phyloP scores from a whole-genome alignment of 2,329 filamentous ascomycete genomes.

The Diaporthe sp. region DNA sequence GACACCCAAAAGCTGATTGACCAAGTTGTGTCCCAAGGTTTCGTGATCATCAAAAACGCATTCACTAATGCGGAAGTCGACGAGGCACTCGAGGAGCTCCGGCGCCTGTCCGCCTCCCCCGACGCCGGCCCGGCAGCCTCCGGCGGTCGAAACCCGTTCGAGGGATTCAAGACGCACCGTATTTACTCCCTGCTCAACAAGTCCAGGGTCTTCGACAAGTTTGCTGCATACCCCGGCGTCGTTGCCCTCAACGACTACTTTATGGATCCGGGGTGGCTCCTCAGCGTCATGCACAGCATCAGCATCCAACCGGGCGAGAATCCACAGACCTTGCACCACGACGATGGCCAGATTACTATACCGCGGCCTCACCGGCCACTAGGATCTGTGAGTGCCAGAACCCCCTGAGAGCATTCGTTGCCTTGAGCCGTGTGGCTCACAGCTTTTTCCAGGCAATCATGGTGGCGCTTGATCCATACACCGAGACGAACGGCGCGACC shows the following conservation, averaged over 20 bases:
- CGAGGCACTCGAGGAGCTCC: conserved; percentile 49
- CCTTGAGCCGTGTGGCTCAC: background rate
- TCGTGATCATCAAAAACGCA: conserved; percentile 3
- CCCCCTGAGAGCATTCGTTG: background rate
- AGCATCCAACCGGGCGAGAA: conserved; percentile 56
- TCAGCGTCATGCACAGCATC: conserved; percentile 55
- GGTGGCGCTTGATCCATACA: conserved; percentile 52
- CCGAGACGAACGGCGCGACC: conserved; percentile 52
- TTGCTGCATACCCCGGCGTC: conserved; percentile 51
- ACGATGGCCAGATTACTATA: conserved; percentile 50
- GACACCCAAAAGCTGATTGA: conserved; percentile 6
- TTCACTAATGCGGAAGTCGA: conserved; percentile 46
- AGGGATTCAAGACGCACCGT: conserved; percentile 54
- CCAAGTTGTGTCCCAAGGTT: background rate
- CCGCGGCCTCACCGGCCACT: conserved; percentile 53
- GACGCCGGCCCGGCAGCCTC: background rate
- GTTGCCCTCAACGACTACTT: conserved; percentile 57
- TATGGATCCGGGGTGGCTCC: conserved; percentile 53
- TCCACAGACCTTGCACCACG: conserved; percentile 55
- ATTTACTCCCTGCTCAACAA: conserved; percentile 57
- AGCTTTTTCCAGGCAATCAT: conserved; percentile 43
- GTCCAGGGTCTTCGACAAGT: conserved; percentile 55
- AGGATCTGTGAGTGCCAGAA: conserved; percentile 44
- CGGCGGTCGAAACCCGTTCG: conserved; percentile 55
- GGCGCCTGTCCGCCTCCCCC: conserved; percentile 46